phyloP scores from a whole-genome alignment of 2,329 filamentous ascomycete species.

The Aphanocladium album region DNA sequence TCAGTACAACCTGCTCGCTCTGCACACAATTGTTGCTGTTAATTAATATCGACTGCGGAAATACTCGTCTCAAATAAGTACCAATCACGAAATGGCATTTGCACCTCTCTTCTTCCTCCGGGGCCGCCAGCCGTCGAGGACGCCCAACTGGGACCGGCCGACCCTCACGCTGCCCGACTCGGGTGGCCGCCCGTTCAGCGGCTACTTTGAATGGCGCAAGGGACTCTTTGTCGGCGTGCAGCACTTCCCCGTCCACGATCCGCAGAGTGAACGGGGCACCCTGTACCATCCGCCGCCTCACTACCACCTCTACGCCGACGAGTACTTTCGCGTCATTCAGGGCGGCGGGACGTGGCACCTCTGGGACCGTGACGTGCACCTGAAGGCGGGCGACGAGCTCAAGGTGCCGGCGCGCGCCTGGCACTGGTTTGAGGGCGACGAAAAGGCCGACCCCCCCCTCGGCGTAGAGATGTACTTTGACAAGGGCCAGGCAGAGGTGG shows the following conservation, averaged over 20 bases:
- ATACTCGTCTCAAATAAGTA: neutral
- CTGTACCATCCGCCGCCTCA: constrained; percentile 18
- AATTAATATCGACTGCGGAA: too few species aligned
- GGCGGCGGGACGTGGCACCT: constrained; percentile 17
- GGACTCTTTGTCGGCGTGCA: constrained; percentile 4
- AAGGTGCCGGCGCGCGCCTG: constrained; percentile 11
- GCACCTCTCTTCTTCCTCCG: constrained; percentile 10
- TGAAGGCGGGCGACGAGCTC: constrained; percentile 6
- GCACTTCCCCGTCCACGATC: constrained; percentile 6
- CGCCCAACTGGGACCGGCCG: neutral
- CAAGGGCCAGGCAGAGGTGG: constrained; percentile 15
- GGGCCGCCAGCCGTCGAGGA: neutral
- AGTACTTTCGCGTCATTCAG: constrained; percentile 18
- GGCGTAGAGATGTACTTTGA: constrained; percentile 12
- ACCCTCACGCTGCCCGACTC: neutral
- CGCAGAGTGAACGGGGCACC: neutral
- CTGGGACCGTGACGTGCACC: constrained; percentile 11
- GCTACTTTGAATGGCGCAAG: neutral
- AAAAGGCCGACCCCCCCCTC: constrained; percentile 11
- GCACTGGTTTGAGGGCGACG: constrained; percentile 17
- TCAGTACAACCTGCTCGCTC: too few species aligned
- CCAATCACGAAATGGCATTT: neutral
- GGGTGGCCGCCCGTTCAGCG: neutral
- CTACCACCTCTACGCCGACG: constrained; percentile 20
- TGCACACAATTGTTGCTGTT: too few species aligned